Conservation (phyloP, 441 rosid genomes). For the Arabidopsis lyrata region DNA sequence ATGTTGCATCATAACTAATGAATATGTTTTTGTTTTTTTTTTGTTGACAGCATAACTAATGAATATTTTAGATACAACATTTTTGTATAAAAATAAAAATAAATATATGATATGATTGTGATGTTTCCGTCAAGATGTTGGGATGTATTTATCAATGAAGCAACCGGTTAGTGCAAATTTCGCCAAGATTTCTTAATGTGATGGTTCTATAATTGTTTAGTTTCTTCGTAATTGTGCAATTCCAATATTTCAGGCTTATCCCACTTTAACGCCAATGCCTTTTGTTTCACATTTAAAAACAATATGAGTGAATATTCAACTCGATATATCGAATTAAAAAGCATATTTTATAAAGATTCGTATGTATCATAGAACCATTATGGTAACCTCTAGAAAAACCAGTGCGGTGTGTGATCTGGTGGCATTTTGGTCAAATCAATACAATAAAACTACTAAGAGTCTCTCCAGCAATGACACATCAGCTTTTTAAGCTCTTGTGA, state of each 20-base stretch:
- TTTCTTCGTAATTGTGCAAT: neutral
- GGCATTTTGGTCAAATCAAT: neutral
- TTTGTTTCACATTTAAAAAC: neutral
- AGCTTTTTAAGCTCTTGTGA: no score
- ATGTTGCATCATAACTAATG: slow-evolving; percentile 29
- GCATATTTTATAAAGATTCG: neutral
- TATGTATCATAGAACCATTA: neutral
- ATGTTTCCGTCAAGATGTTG: slow-evolving; percentile 36
- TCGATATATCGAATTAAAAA: neutral
- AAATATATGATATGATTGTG: slow-evolving; percentile 14
- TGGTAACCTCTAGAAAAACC: slow-evolving; percentile 15
- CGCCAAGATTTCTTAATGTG: neutral
- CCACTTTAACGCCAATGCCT: slow-evolving; percentile 2
- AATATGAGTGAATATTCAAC: neutral
- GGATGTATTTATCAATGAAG: slow-evolving; percentile 36
- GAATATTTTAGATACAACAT: neutral
- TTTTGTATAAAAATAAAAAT: neutral
- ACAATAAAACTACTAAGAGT: no score
- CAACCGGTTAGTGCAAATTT: slow-evolving; percentile 29
- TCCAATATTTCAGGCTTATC: slow-evolving; percentile 8
- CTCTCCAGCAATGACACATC: no score
- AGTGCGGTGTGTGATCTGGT: slow-evolving; percentile 20
- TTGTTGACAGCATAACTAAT: slow-evolving; percentile 7
- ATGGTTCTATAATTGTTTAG: slow-evolving; percentile 3
- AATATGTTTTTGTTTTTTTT: neutral